Evolutionary conservation across 2,329 filamentous ascomycete species (phyloP).

Genomic region (Penicillium sp.): DNA sequence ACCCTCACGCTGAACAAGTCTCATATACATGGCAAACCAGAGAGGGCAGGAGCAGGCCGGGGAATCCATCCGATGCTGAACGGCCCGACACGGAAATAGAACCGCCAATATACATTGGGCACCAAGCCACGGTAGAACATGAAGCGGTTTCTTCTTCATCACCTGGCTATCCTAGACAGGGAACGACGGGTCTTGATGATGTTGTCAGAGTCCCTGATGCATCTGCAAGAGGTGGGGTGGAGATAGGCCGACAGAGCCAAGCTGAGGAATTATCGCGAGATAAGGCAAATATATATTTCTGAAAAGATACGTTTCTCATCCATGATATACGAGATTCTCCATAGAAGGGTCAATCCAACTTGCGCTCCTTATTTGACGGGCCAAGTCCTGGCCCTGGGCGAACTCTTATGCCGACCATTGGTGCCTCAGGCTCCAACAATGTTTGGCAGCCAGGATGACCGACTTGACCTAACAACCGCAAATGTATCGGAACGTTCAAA

Average conservation of each 20-base stretch:
- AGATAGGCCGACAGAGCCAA: constrained; percentile 1
- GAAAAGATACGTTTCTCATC: constrained; percentile 1
- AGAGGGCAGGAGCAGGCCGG: constrained; percentile 2
- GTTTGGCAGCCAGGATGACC: neutral
- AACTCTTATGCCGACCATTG: neutral
- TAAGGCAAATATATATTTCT: constrained; percentile 22
- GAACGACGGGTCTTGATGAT: neutral
- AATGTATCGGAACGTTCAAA: too few species aligned
- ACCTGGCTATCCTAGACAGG: neutral
- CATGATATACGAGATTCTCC: neutral
- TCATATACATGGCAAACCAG: constrained; percentile 8
- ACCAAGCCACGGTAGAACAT: constrained; percentile 3
- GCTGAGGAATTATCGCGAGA: constrained; percentile 20
- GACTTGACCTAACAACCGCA: too few species aligned
- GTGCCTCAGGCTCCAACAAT: neutral
- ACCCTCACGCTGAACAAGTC: neutral
- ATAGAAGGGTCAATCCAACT: neutral
- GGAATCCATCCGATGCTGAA: constrained; percentile 9
- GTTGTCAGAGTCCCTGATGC: neutral
- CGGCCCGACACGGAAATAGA: neutral
- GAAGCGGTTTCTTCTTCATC: constrained; percentile 10
- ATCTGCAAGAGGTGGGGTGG: constrained; percentile 1
- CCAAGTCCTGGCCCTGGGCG: neutral
- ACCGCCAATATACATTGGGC: constrained; percentile 6
- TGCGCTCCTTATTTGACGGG: neutral